These are phyloP conservation scores for Schizosaccharomyces cryophilus DNA, from an alignment of 805 yeast genomes.

Conservation along the genomic window DNA sequence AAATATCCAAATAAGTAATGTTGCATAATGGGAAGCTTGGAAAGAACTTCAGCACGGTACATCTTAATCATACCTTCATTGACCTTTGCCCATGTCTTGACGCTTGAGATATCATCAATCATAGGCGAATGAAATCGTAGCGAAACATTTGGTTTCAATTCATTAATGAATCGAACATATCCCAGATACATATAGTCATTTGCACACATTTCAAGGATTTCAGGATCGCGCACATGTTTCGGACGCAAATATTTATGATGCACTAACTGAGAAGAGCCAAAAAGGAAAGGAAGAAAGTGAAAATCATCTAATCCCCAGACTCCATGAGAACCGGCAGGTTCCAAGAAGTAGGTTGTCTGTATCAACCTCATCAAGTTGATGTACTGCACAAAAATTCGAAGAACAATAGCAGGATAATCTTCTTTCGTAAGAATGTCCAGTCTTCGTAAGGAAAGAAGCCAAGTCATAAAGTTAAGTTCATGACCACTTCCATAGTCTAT, in stretches of 20 bases:
- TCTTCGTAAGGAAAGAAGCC: constrained; percentile 14
- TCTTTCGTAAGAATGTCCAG: constrained; percentile 3
- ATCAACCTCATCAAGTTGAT: constrained; percentile 44
- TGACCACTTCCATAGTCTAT: constrained; percentile 97
- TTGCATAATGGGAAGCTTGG: constrained; percentile 78
- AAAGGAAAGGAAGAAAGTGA: constrained; percentile 60
- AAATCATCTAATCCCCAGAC: constrained; percentile 98
- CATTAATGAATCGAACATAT: constrained; percentile 65
- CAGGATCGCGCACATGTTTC: constrained; percentile 58
- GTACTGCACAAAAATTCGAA: constrained; percentile 45
- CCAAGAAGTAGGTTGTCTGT: constrained; percentile 57
- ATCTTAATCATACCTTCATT: constrained; percentile 85
- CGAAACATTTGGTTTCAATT: constrained; percentile 45
- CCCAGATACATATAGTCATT: constrained; percentile 62
- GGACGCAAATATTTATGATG: constrained; percentile 48
- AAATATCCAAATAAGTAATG: constrained; percentile 61
- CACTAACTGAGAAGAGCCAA: constrained; percentile 70
- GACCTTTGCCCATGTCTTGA: constrained; percentile 71
- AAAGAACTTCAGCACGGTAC: constrained; percentile 82
- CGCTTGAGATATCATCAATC: constrained; percentile 84
- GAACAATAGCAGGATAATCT: constrained; percentile 23
- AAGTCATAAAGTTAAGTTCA: constrained; percentile 61
- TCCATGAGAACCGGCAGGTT: constrained; percentile 97
- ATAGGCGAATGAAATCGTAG: constrained; percentile 90
- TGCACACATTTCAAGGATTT: constrained; percentile 58